These are phyloP conservation scores for Amauroascus niger DNA, from an alignment of 2,329 filamentous ascomycete genomes.

Conservation along the genomic window DNA sequence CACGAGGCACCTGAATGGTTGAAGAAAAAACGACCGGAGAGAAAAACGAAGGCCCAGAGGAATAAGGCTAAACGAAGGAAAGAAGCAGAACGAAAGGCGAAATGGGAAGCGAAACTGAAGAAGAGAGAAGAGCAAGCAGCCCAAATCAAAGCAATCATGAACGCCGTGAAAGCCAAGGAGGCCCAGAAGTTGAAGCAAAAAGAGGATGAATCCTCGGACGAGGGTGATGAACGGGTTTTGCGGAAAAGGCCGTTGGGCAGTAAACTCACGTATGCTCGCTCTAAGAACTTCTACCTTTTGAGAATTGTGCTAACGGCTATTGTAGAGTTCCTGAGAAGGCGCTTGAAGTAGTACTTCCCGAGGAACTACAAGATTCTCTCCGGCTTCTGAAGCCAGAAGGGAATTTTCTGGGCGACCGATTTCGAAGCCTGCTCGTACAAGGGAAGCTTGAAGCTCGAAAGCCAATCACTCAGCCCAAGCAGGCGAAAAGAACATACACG, in stretches of 20 bases:
- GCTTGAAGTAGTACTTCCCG: conserved; percentile 68
- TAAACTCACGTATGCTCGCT: conserved; percentile 41
- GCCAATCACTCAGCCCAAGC: conserved; percentile 69
- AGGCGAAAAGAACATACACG: conserved; percentile 67
- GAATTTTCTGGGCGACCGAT: conserved; percentile 86
- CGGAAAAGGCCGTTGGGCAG: conserved; percentile 63
- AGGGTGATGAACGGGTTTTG: conserved; percentile 54
- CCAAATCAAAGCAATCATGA: conserved; percentile 59
- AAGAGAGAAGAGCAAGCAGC: conserved; percentile 62
- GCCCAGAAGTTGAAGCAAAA: conserved; percentile 33
- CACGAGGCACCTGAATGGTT: conserved; percentile 54
- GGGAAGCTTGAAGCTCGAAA: conserved; percentile 81
- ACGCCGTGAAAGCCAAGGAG: conserved; percentile 39
- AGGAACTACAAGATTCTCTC: conserved; percentile 75
- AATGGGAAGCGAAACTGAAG: conserved; percentile 66
- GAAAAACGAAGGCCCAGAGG: conserved; percentile 77
- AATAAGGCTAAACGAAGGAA: conserved; percentile 85
- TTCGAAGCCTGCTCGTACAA: conserved; percentile 75
- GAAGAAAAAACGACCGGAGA: conserved; percentile 64
- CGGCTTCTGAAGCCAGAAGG: conserved; percentile 83
- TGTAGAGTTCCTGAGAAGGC: conserved; percentile 56
- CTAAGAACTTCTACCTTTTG: too few species aligned
- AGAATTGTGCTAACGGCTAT: conserved; percentile 4
- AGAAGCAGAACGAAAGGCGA: conserved; percentile 67
- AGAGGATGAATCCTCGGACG: conserved; percentile 35